These are phyloP conservation scores for Epichloe gansuensis DNA, from an alignment of 2,329 filamentous ascomycete genomes.

Conservation along the genomic window DNA sequence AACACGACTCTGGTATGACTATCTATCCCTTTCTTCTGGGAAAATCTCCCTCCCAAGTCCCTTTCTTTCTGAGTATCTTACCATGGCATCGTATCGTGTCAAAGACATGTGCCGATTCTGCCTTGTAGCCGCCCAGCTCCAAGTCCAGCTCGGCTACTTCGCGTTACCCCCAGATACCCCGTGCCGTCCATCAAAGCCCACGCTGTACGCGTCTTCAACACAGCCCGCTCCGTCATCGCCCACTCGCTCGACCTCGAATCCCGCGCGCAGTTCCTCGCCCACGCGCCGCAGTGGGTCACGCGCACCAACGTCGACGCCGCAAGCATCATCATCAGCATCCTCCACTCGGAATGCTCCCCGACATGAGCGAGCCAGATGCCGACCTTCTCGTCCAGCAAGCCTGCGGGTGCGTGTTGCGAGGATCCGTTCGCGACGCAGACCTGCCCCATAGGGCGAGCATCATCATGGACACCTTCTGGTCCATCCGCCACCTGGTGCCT, in stretches of 20 bases:
- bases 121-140: conserved; percentile 35
- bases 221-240: conserved; percentile 33
- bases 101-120: conserved; percentile 37
- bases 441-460: conserved; percentile 31
- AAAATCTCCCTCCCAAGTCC: too few relatives aligned
- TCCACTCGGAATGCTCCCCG: conserved; percentile 31
- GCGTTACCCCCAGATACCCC: conserved; percentile 26
- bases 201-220: conserved; percentile 34
- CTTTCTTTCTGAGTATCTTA: too few relatives aligned
- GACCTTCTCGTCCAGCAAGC: conserved; percentile 19
- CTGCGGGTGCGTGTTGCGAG: conserved; percentile 26
- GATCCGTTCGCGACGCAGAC: conserved; percentile 36
- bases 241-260: conserved; percentile 30
- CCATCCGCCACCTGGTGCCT: conserved; percentile 24
- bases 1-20: conserved; percentile 32
- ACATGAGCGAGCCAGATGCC: conserved; percentile 19
- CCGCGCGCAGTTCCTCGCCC: conserved; percentile 27
- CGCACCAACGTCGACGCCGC: conserved; percentile 33
- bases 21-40: too few relatives aligned
- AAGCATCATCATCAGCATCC: conserved; percentile 32
- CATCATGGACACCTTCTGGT: conserved; percentile 39
- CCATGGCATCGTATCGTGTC: background rate
- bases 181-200: conserved; percentile 28
- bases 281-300: conserved; percentile 38
- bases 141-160: conserved; percentile 42